phyloP scores from a whole-genome alignment of 2,329 filamentous ascomycete species.

The Blastomyces gilchristii region DNA sequence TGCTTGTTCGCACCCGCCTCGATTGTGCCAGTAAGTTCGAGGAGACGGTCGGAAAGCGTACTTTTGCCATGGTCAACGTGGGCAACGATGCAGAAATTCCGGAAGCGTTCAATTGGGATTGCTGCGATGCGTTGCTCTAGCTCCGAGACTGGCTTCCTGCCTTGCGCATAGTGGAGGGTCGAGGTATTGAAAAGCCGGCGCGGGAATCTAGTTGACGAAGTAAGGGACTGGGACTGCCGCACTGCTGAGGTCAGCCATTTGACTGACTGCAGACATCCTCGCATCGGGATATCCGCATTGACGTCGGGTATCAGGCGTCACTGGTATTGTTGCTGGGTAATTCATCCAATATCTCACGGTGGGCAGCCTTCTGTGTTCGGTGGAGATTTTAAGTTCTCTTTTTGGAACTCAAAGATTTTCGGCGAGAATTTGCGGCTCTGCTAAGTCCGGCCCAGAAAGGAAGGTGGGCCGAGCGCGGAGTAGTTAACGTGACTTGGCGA shows the following conservation, averaged over 20 bases:
- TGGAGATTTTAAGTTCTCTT: neutral
- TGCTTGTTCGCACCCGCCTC: constrained; percentile 80
- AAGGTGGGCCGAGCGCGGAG: neutral
- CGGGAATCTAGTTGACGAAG: constrained; percentile 2
- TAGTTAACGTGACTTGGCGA: constrained; percentile 10
- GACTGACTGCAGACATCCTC: constrained; percentile 39
- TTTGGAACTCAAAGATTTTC: neutral
- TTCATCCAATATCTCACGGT: constrained; percentile 8
- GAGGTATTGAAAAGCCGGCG: constrained; percentile 26
- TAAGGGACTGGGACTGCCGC: constrained; percentile 23
- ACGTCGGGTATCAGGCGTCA: constrained; percentile 5
- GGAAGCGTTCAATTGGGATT: constrained; percentile 47
- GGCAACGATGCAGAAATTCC: constrained; percentile 97
- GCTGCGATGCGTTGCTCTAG: constrained; percentile 48
- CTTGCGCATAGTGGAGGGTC: constrained; percentile 11
- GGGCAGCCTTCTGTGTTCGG: neutral
- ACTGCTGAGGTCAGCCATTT: constrained; percentile 37
- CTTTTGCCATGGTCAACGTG: constrained; percentile 99
- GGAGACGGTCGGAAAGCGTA: constrained; percentile 80
- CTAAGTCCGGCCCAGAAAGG: neutral
- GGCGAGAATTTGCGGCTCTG: neutral
- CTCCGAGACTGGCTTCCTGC: constrained; percentile 31
- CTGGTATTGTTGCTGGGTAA: neutral
- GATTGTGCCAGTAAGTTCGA: constrained; percentile 93
- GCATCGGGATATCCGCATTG: constrained; percentile 32